Base-by-base conservation (phyloP, 148 eudicot species). In the Heliamphora exappendiculata region DNA sequence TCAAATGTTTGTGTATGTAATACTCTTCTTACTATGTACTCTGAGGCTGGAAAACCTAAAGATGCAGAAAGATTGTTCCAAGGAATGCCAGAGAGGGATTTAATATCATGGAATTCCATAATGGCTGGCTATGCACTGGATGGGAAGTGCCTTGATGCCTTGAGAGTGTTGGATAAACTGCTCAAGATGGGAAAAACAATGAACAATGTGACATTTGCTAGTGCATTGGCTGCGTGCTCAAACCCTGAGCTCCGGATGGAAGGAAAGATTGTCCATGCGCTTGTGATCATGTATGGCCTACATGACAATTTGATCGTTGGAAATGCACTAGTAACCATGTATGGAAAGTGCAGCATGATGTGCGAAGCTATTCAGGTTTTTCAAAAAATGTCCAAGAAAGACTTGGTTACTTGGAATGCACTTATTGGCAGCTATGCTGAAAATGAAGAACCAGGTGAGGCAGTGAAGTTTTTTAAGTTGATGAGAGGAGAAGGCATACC, bases 391-490 rank as follows among this genome's bases (percentile, higher is more conserved):
- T 78, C 83, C 12, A 76, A 76, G 72, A 78, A 77, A 67, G 94
- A 86, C 77, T 81, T 83, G 83, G 91, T 92, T 55, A 86, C 94
- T 26, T 92, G 94, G 94, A 92, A 92, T 84, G 86, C 97, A 20
- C 75, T 90, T 55, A 88, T 90, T 62, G 97, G 92, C 39, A 87
- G 86, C 24, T 86, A 83, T 82, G 91, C 92, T 59, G 94, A 86
- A 64, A 87, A 85, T 53, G 84, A 88, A 77, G 88, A 90, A 67
- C 67, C 82, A 8, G 75, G 74, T 54, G 84, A 83, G 76, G 94
- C 90, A 47, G 37, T 90, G 16, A 73, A 74, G 74, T 54, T 75
- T 53, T 92, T 81, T 82, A 81, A 76, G 62, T 72, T 66, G 76
- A 87, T 87, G 94, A 87, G 92, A 77, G 81, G 70, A 73, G 70